Evolutionary conservation across 441 rosid species (phyloP), one percentile per base, ranked within the genome.

Genomic region (Viola pubescens): DNA sequence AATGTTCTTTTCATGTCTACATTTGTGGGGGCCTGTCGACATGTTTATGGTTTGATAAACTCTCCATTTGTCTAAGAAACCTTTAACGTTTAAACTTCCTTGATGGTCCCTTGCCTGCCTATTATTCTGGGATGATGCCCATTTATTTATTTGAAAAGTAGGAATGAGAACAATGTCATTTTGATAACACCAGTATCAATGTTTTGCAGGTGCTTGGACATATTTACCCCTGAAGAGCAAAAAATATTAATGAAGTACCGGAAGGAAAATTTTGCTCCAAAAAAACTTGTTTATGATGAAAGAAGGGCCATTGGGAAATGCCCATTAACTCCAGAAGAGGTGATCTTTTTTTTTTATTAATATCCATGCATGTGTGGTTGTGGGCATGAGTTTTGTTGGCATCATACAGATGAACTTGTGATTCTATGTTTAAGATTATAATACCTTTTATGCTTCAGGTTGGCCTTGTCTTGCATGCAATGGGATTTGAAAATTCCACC

Each of bases 291-390:
- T 62, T 81, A 81, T 64, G 68, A 73, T 11, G 94, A 90, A 85
- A 83, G 97, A 74, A 81, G 99, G 65, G 95, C 95, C 60, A 90
- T 88, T 34, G 97, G 99, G 40, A 94, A 90, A 71, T 88, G 97
- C 63, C 97, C 97, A 48, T 75, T 94, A 64, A 87, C 99, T 65
- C 97, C 99, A 64, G 95, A 88, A 80, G 97, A 94, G 99, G 99
- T 94, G 65, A 48, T 58, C 11, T 42, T 49, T 19, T 67, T 46
- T 57, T 44, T 52, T 7, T 12, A 11, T 26, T 0, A 37, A 44
- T 56, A 12, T 40, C n/a, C 45, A 52, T 14, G 52, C 1, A 13
- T 45, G 34, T 52, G 4, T 16, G 38, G 12, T 2, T 26, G 34
- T 1, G 34, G 34, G 34, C 1, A 26, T 26, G 34, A 26, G 34